A percentile compares a stretch with the other conserved stretches of the same genome.
Evolutionary conservation across 2,329 filamentous ascomycete species (phyloP).

Genomic region (Dactylellina haptotyla): DNA sequence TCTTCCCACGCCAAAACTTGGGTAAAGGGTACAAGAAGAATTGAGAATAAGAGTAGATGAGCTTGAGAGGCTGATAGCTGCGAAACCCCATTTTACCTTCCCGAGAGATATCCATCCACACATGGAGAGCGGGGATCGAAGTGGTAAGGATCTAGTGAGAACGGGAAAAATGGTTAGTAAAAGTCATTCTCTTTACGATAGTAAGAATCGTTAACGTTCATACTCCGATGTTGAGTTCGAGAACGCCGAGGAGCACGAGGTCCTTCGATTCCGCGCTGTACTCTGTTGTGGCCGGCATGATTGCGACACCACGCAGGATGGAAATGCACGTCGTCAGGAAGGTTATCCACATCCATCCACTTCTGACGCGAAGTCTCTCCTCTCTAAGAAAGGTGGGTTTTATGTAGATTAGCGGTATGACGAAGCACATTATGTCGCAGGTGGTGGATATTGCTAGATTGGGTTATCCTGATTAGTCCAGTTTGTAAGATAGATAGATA

Average conservation of each 20-base stretch:
- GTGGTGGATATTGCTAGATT: constrained; percentile 20
- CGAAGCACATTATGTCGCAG: constrained; percentile 34
- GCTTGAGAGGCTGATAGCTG: constrained; percentile 23
- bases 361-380: not conserved
- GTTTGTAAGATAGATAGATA: not conserved
- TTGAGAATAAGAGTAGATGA: not conserved
- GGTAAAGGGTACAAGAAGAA: not conserved
- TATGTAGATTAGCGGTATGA: constrained; percentile 33
- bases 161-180: not conserved
- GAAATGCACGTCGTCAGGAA: constrained; percentile 29
- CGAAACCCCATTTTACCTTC: constrained; percentile 16
- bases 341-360: constrained; percentile 35
- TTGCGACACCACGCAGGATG: constrained; percentile 19
- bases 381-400: constrained; percentile 5
- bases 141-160: constrained; percentile 33
- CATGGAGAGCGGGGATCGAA: constrained; percentile 19
- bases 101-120: constrained; percentile 33
- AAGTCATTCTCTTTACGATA: not conserved
- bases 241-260: constrained; percentile 25
- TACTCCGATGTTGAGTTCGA: constrained; percentile 50
- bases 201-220: not conserved
- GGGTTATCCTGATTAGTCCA: not conserved
- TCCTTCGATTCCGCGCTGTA: constrained; percentile 30
- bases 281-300: constrained; percentile 28
- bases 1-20: not conserved